phyloP scores from a whole-genome alignment of 495 filamentous ascomycete genomes.

The Penicillium nucicola region DNA sequence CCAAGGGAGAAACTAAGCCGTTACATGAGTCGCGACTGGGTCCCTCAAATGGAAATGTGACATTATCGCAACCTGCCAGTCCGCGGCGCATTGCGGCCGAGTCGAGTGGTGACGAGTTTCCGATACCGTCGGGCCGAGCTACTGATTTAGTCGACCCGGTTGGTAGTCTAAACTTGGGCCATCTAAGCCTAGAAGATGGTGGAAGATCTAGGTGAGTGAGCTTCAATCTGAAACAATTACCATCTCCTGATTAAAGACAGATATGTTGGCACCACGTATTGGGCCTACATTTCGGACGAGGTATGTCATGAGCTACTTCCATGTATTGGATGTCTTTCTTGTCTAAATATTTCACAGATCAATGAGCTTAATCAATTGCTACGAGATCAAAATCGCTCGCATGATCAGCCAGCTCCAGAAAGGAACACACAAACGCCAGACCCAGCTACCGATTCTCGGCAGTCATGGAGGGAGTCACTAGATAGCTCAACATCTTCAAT shows the following conservation, averaged over 20 bases:
- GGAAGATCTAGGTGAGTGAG: slow-evolving; percentile 40
- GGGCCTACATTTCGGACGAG: slow-evolving; percentile 51
- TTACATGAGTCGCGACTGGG: slow-evolving; percentile 16
- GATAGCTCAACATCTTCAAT: slow-evolving; percentile 11
- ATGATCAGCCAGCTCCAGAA: slow-evolving; percentile 25
- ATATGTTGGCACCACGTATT: slow-evolving; percentile 52
- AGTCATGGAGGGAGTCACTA: slow-evolving; percentile 22
- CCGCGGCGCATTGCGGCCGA: slow-evolving; percentile 33
- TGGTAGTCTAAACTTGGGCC: slow-evolving; percentile 43
- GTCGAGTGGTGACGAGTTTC: slow-evolving; percentile 44
- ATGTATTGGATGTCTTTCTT: no score
- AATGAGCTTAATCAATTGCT: slow-evolving; percentile 48
- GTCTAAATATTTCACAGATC: no score
- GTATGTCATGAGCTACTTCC: slow-evolving; percentile 29
- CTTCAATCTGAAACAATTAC: neutral
- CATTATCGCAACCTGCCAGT: slow-evolving; percentile 25
- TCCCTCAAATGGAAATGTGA: slow-evolving; percentile 12
- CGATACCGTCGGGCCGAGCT: slow-evolving; percentile 43
- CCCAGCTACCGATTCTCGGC: slow-evolving; percentile 1
- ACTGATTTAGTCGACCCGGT: slow-evolving; percentile 45
- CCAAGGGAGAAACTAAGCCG: slow-evolving; percentile 14
- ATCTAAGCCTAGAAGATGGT: slow-evolving; percentile 47
- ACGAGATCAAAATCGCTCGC: slow-evolving; percentile 40
- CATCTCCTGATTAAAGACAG: slow-evolving; percentile 20
- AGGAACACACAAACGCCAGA: slow-evolving; percentile 16